Percentiles rank a stretch among this genome's conserved stretches.
Conservation (phyloP, 1,284 basidiomycete species). For the Veloboletus limbatus region DNA sequence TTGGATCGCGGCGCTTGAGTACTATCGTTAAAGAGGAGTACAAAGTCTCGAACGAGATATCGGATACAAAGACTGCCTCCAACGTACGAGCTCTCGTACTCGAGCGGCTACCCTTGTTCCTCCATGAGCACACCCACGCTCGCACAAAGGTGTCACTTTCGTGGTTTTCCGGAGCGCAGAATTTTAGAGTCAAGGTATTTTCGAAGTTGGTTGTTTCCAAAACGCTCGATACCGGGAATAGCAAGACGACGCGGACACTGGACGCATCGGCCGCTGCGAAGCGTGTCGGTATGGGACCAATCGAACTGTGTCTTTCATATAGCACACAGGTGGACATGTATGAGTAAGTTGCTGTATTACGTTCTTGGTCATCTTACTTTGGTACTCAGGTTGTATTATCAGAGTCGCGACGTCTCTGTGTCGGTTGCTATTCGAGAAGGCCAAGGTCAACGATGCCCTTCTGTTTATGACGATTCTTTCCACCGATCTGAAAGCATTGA, state of each 20-base stretch:
- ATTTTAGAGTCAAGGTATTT: conserved; percentile 72
- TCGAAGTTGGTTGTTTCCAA: conserved; percentile 62
- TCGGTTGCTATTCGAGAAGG: conserved; percentile 69
- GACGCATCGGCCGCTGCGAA: conserved; percentile 78
- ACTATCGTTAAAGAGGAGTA: conserved; percentile 76
- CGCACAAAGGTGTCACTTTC: conserved; percentile 66
- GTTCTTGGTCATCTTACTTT: neutral
- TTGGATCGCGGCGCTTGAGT: conserved; percentile 73
- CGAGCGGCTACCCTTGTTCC: conserved; percentile 89
- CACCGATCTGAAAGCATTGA: conserved; percentile 82
- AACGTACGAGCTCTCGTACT: conserved; percentile 66
- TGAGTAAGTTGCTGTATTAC: conserved; percentile 59
- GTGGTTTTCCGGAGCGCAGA: conserved; percentile 70
- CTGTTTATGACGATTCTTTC: conserved; percentile 92
- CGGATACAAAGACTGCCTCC: conserved; percentile 44
- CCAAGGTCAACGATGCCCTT: conserved; percentile 79
- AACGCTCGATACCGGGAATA: conserved; percentile 50
- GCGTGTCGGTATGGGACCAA: conserved; percentile 53
- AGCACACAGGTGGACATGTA: conserved; percentile 86
- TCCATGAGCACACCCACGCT: conserved; percentile 83
- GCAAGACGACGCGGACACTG: conserved; percentile 50
- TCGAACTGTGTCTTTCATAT: conserved; percentile 75
- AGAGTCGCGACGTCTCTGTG: conserved; percentile 82
- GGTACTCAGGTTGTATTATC: neutral
- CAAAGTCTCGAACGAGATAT: conserved; percentile 54